Evolutionary conservation across 1,139 yeast species (phyloP).

Genomic region (Lodderomyces parapsilosis): DNA sequence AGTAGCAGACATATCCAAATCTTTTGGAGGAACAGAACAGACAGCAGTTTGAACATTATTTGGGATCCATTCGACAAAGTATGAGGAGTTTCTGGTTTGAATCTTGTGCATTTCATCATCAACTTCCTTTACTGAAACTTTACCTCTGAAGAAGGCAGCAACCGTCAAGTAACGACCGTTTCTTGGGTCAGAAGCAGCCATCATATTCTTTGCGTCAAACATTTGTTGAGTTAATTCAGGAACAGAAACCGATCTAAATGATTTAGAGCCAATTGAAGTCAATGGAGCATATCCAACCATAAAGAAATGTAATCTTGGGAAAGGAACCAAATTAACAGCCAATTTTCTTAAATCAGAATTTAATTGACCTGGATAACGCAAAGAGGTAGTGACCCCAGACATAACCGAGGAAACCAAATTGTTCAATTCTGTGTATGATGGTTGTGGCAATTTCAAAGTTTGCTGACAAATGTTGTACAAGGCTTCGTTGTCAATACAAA

Average conservation of each 20-base stretch:
- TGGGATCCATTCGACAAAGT: slow-evolving; percentile 96
- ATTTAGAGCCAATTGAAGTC: slow-evolving; percentile 74
- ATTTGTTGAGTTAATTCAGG: slow-evolving; percentile 92
- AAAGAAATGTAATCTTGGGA: slow-evolving; percentile 92
- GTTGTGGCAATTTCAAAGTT: slow-evolving; percentile 77
- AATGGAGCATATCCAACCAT: slow-evolving; percentile 95
- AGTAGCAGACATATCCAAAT: slow-evolving; percentile 84
- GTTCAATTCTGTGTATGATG: slow-evolving; percentile 76
- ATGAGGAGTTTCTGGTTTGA: slow-evolving; percentile 75
- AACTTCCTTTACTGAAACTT: slow-evolving; percentile 87
- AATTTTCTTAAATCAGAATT: slow-evolving; percentile 88
- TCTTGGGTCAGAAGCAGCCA: slow-evolving; percentile 93
- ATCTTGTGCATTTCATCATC: slow-evolving; percentile 90
- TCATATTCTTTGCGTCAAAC: slow-evolving; percentile 89
- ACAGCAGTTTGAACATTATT: slow-evolving; percentile 93
- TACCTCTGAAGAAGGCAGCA: slow-evolving; percentile 92
- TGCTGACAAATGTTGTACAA: slow-evolving; percentile 84
- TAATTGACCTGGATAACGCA: slow-evolving; percentile 92
- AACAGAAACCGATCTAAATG: slow-evolving; percentile 80
- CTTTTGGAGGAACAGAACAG: slow-evolving; percentile 87
- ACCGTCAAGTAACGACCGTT: slow-evolving; percentile 92
- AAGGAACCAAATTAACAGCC: slow-evolving; percentile 91
- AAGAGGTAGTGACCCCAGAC: slow-evolving; percentile 89
- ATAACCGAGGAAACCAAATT: slow-evolving; percentile 82
- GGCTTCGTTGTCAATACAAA: slow-evolving; percentile 94